Percentiles rank a stretch among this genome's conserved stretches.
Evolutionary conservation across 257 asterid genomes (phyloP).

Genomic region (Nicotiana tabacum): DNA sequence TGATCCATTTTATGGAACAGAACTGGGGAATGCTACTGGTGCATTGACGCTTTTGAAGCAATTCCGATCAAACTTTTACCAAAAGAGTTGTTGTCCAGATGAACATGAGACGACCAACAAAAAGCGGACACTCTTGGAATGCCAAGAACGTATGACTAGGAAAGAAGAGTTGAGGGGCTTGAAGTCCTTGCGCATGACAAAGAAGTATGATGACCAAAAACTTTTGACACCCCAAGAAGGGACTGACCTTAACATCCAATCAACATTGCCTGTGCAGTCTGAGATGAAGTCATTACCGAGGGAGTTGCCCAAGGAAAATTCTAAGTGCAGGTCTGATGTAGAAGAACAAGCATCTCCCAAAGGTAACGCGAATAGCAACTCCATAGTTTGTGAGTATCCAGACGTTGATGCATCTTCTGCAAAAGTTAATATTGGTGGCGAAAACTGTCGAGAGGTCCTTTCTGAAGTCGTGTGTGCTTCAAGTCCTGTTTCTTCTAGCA

Average conservation of each 20-base stretch:
- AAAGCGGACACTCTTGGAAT: neutral
- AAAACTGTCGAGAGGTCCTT: neutral
- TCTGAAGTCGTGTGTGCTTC: neutral
- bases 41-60: neutral
- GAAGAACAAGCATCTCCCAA: constrained; percentile 2
- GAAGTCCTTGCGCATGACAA: constrained; percentile 5
- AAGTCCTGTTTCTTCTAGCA: neutral
- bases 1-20: neutral
- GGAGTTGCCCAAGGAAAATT: neutral
- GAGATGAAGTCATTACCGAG: neutral
- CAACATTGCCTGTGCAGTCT: neutral
- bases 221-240: neutral
- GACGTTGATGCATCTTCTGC: neutral
- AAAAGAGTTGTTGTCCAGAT: neutral
- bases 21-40: neutral
- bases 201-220: neutral
- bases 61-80: neutral
- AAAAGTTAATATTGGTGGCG: neutral
- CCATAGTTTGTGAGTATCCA: neutral
- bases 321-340: neutral
- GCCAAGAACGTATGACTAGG: neutral
- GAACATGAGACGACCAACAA: neutral
- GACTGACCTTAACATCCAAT: neutral
- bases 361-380: neutral
- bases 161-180: neutral